Evolutionary conservation across 2,329 filamentous ascomycete genomes (phyloP), one percentile per base, ranked within the genome.

Genomic region (Ceratocystis albifundus): DNA sequence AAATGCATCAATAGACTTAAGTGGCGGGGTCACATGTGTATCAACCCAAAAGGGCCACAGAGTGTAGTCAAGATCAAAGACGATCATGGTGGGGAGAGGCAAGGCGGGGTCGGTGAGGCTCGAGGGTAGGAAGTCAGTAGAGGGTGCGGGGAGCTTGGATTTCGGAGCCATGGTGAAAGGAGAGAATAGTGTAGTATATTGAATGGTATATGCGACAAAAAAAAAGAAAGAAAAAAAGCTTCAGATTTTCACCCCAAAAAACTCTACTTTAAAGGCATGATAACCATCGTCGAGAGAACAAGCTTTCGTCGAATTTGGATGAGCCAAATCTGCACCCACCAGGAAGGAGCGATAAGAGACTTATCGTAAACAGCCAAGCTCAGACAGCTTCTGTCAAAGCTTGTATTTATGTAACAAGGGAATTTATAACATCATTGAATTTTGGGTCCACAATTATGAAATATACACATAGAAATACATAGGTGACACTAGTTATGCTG

Each of bases 1-100:
- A 69, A 71, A 73, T 68, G 73, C 77, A 76, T 75, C 75, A 6
- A 73, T 69, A 0, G 77, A 66, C 70, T 82, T 81, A 20, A 96
- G 77, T 0, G 91, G 92, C 5, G 85, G 82, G 28, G 85, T 84
- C 71, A 94, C 88, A 76, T 96, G 92, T 2, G 91, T 96, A 78
- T 97, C 94, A 1, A 96, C 87, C 93, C 93, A 97, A 77, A 96
- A 96, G 3, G 92, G 91, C 94, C 93, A 97, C n/a, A 97, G 81
- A 0, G 94, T 97, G 80, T 96, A 97, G 80, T 97, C 93, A 69
- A 97, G 84, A 75, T 97, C 94, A 77, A 97, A 96, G 69, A 94
- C 89, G 71, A 97, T 82, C 70, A 96, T 82, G 69, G 87, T 85
- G 0, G 92, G 92, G 1, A 96, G 82, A 0, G 90, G 89, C 0